phyloP scores from a whole-genome alignment of 2,329 filamentous ascomycete species.

The Corynespora cassiicola region DNA sequence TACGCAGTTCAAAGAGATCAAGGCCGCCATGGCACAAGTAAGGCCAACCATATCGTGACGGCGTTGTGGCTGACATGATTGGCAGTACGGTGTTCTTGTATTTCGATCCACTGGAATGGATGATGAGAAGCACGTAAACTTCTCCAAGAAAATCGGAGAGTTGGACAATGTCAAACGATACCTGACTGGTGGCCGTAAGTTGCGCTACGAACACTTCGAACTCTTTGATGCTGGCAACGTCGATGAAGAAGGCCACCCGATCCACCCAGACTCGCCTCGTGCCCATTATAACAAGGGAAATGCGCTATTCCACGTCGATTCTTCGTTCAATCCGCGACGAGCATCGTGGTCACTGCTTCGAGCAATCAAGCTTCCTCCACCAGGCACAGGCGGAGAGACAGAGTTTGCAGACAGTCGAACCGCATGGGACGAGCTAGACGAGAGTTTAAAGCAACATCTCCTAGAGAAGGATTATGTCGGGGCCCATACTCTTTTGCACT shows the following conservation, averaged over 20 bases:
- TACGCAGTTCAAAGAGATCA: conserved; percentile 44
- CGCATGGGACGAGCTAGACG: conserved; percentile 38
- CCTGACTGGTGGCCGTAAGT: conserved; percentile 53
- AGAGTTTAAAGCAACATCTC: conserved; percentile 29
- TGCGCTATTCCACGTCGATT: conserved; percentile 34
- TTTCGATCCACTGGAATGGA: conserved; percentile 59
- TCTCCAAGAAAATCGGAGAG: conserved; percentile 60
- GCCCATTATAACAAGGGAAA: conserved; percentile 51
- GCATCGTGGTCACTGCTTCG: conserved; percentile 29
- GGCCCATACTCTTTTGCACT: conserved; percentile 56
- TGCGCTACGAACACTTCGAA: conserved; percentile 57
- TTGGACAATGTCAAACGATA: conserved; percentile 63
- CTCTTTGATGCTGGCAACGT: conserved; percentile 67
- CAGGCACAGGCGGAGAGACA: conserved; percentile 30
- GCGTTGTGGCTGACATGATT: conserved; percentile 1
- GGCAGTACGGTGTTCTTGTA: conserved; percentile 58
- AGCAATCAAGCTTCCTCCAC: conserved; percentile 28
- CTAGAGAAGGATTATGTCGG: conserved; percentile 25
- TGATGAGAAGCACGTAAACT: conserved; percentile 59
- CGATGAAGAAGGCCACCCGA: conserved; percentile 53
- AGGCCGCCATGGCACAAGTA: conserved; percentile 45
- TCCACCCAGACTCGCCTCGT: conserved; percentile 50
- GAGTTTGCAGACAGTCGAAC: conserved; percentile 33
- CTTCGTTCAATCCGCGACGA: conserved; percentile 35
- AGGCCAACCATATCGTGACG: too few relatives aligned